phyloP scores from a whole-genome alignment of 2,329 filamentous ascomycete genomes.

The Cercospora canescens region DNA sequence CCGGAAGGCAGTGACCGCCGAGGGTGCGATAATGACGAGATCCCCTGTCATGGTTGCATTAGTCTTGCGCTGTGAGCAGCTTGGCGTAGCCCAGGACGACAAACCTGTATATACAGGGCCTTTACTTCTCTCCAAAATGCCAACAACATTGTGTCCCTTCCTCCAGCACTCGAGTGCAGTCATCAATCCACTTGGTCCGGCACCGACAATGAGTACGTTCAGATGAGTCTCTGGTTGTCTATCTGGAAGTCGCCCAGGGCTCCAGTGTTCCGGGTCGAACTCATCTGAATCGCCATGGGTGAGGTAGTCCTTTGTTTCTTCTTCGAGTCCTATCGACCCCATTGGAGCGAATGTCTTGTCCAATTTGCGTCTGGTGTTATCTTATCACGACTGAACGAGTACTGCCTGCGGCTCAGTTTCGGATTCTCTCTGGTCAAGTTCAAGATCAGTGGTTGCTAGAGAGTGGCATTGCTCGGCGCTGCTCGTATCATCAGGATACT shows the following conservation, averaged over 20 bases:
- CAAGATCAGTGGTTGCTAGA: neutral
- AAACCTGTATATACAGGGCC: neutral
- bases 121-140: neutral
- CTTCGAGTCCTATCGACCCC: neutral
- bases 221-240: constrained; percentile 4
- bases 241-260: neutral
- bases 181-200: constrained; percentile 18
- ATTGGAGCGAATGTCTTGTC: neutral
- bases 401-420: neutral
- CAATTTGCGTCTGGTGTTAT: neutral
- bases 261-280: neutral
- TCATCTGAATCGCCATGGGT: neutral
- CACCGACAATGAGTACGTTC: constrained; percentile 21
- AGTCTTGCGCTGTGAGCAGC: neutral
- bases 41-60: neutral
- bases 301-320: neutral
- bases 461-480: neutral
- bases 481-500: neutral
- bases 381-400: neutral
- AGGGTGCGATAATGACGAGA: neutral
- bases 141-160: constrained; percentile 20
- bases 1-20: constrained; percentile 54
- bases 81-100: neutral
- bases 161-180: constrained; percentile 22
- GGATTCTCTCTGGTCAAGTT: neutral